A percentile compares a stretch with the other conserved stretches of the same genome.
phyloP scores from a whole-genome alignment of 306 rosid species.

The Quercus mongolica region DNA sequence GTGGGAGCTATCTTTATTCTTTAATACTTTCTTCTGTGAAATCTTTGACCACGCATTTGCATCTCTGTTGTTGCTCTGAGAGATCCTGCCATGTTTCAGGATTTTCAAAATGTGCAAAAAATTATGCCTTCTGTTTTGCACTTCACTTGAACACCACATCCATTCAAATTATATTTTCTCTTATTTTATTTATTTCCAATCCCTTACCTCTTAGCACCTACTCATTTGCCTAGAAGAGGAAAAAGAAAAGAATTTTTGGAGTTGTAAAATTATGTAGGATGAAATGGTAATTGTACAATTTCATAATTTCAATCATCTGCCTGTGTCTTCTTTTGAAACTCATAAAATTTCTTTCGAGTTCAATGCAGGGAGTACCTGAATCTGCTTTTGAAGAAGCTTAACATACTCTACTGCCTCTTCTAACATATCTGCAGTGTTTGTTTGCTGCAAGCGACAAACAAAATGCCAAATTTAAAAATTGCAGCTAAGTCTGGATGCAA shows the following conservation, averaged over 20 bases:
- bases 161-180: not conserved
- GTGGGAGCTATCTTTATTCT: slow-evolving; percentile 1
- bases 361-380: slow-evolving; percentile 53
- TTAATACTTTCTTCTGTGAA: slow-evolving; percentile 23
- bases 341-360: not conserved
- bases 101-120: not conserved
- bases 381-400: slow-evolving; percentile 79
- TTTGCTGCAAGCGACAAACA: slow-evolving; percentile 64
- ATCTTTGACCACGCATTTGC: slow-evolving; percentile 60
- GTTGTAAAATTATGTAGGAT: not conserved
- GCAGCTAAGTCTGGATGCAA: not conserved
- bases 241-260: not conserved
- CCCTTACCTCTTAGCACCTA: not conserved
- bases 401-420: slow-evolving; percentile 92
- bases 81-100: slow-evolving; percentile 68
- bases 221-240: not conserved
- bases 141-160: not conserved
- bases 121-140: not conserved
- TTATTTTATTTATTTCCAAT: not conserved
- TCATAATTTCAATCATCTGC: not conserved
- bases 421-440: slow-evolving; percentile 91
- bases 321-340: not conserved
- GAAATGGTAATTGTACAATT: not conserved
- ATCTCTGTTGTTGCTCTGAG: slow-evolving; percentile 61
- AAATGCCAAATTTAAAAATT: not conserved